These are phyloP conservation scores for Wallacemonas collosoma DNA, from an alignment of 208 protist species.

Conservation along the genomic window DNA sequence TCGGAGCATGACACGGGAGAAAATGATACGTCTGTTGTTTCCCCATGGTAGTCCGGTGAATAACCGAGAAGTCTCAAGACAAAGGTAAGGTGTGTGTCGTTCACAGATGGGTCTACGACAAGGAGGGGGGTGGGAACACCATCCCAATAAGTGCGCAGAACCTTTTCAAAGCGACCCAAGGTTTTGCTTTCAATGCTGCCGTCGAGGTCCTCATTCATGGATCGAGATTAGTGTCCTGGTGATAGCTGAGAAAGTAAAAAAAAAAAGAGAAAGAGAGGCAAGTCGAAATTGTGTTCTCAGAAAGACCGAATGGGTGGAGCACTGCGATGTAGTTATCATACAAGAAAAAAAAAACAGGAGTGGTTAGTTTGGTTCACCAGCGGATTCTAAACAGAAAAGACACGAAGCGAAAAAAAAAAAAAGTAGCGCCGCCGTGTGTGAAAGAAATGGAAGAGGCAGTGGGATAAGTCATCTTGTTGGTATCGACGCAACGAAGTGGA, in stretches of 20 bases:
- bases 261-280: conserved; percentile 20
- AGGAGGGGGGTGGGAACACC: conserved; percentile 79
- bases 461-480: too few relatives aligned
- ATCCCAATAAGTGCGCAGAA: conserved; percentile 84
- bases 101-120: conserved; percentile 14
- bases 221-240: background rate
- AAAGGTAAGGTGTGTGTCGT: conserved; percentile 49
- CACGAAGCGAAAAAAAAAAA: too few relatives aligned
- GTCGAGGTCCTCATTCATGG: conserved; percentile 18
- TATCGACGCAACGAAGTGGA: too few relatives aligned
- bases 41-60: conserved; percentile 75
- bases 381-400: too few relatives aligned
- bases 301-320: too few relatives aligned
- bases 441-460: too few relatives aligned
- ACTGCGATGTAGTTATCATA: too few relatives aligned
- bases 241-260: conserved; percentile 26
- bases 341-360: too few relatives aligned
- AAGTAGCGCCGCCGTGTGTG: too few relatives aligned
- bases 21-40: conserved; percentile 46
- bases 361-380: too few relatives aligned
- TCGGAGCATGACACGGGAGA: conserved; percentile 22
- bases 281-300: background rate
- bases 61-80: conserved; percentile 59
- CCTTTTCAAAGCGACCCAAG: conserved; percentile 76
- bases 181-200: conserved; percentile 22